Percentiles rank a stretch among this genome's conserved stretches.
Evolutionary conservation across 2,329 filamentous ascomycete genomes (phyloP).

Genomic region (Fusarium drepaniforme): DNA sequence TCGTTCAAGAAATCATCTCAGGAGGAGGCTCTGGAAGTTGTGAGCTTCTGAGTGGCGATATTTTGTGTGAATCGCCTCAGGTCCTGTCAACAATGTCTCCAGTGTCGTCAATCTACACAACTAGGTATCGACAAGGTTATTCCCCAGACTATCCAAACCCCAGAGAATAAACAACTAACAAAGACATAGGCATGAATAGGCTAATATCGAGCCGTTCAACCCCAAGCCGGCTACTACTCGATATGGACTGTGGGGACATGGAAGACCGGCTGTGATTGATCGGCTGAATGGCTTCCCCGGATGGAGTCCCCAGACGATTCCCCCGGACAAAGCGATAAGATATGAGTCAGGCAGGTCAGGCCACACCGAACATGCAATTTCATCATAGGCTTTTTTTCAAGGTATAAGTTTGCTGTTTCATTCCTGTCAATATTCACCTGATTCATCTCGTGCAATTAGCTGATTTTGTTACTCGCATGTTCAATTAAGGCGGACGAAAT

Average conservation of each 20-base stretch:
- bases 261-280: constrained; percentile 28
- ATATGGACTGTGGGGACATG: constrained; percentile 29
- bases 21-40: background rate
- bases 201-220: background rate
- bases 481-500: background rate
- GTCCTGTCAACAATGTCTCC: background rate
- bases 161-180: background rate
- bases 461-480: background rate
- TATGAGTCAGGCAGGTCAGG: background rate
- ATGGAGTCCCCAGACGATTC: background rate
- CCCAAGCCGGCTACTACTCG: constrained; percentile 18
- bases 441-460: background rate
- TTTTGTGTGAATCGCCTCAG: background rate
- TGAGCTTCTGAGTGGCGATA: background rate
- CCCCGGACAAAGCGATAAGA: constrained; percentile 20
- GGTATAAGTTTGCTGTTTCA: background rate
- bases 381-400: background rate
- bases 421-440: background rate
- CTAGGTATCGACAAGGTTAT: background rate
- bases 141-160: background rate
- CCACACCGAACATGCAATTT: background rate
- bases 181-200: background rate
- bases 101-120: background rate
- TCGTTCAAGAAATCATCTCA: background rate
- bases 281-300: constrained; percentile 3